Evolutionary conservation across 2,329 filamentous ascomycete genomes (phyloP).

Genomic region (Tympanopsis confertula): DNA sequence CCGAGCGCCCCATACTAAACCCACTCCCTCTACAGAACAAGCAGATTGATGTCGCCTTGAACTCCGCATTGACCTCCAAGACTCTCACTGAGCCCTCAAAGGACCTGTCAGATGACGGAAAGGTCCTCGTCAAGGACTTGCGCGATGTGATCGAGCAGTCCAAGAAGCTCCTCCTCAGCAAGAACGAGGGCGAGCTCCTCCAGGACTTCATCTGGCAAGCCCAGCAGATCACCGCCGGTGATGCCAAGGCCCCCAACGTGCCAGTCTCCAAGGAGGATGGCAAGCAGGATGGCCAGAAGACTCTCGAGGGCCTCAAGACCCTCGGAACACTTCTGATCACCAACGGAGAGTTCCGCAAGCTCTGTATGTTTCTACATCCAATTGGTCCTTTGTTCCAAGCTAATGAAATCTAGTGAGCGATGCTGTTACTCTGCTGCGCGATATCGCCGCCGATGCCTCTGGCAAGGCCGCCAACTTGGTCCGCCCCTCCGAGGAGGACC

Average conservation of each 20-base stretch:
- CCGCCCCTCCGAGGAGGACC: constrained; percentile 65
- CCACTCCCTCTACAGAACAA: constrained; percentile 51
- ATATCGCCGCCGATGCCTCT: constrained; percentile 85
- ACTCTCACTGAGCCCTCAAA: constrained; percentile 58
- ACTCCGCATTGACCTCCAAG: constrained; percentile 69
- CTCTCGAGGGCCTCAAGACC: constrained; percentile 73
- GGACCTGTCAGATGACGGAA: constrained; percentile 74
- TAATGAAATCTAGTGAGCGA: constrained; percentile 48
- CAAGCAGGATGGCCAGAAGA: constrained; percentile 73
- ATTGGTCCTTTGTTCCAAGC: constrained; percentile 4
- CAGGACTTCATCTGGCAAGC: constrained; percentile 98
- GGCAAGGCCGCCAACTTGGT: constrained; percentile 64
- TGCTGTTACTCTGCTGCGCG: constrained; percentile 67
- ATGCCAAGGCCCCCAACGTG: constrained; percentile 47
- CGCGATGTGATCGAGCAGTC: constrained; percentile 72
- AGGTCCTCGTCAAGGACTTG: constrained; percentile 65
- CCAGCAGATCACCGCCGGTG: constrained; percentile 56
- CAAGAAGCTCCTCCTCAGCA: constrained; percentile 75
- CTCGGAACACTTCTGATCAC: constrained; percentile 82
- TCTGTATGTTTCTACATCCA: constrained; percentile 42
- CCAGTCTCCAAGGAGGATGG: constrained; percentile 67
- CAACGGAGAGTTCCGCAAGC: constrained; percentile 91
- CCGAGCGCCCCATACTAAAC: constrained; percentile 3
- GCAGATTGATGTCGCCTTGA: constrained; percentile 89
- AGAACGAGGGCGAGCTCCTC: constrained; percentile 87